Conservation (phyloP, 75 land plant genomes). For the Pinus taeda region DNA sequence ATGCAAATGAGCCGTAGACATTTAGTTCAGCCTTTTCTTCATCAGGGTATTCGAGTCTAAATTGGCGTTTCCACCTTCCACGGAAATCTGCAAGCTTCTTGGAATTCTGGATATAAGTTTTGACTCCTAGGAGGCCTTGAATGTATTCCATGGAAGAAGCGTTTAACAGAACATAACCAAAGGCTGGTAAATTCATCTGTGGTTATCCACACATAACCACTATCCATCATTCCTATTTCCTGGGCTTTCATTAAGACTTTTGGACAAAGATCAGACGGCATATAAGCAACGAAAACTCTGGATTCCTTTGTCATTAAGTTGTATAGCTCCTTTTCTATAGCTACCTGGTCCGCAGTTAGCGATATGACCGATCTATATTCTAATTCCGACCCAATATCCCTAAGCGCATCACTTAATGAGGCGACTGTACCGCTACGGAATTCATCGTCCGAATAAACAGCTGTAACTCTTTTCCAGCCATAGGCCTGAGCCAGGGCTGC, state of each 20-base stretch:
- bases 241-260: constrained; percentile 35
- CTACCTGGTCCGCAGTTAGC: constrained; percentile 10
- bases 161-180: background rate
- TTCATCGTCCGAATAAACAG: constrained; percentile 36
- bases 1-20: no score
- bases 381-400: constrained; percentile 8
- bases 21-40: no score
- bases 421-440: constrained; percentile 38
- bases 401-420: constrained; percentile 30
- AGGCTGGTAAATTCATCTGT: constrained; percentile 20
- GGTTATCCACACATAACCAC: constrained; percentile 54
- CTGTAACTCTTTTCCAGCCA: constrained; percentile 34
- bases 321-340: constrained; percentile 29
- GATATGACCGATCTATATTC: constrained; percentile 39
- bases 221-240: constrained; percentile 36
- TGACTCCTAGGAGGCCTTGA: no score
- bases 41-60: no score
- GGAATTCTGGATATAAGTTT: no score
- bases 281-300: constrained; percentile 50
- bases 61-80: no score
- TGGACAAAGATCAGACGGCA: constrained; percentile 14
- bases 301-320: constrained; percentile 38
- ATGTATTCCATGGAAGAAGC: no score
- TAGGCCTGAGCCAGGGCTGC: constrained; percentile 23
- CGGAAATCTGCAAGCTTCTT: no score